Base-by-base conservation (phyloP, 1,284 basidiomycete genomes). In the Ceratobasidium sp. region DNA sequence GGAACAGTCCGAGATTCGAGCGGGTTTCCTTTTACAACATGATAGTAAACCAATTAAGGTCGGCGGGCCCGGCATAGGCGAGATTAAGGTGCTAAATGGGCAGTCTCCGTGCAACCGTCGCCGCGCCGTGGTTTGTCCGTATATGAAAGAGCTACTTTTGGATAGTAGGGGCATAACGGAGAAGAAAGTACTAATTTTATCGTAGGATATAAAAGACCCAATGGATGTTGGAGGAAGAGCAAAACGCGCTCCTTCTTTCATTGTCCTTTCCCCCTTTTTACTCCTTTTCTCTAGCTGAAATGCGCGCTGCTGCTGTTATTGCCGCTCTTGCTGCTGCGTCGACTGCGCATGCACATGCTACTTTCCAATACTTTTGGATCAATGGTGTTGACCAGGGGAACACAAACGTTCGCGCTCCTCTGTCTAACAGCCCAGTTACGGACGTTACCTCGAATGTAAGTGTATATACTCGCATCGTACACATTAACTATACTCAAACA, bases 321-420 rank as follows among this genome's bases (percentile, higher is more conserved):
- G 53, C 66, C 29, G 66, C 53, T 59, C 76, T 63, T 31, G 56
- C 57, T 24, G 76, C 59, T 45, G 64, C 69, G 62, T 67, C 48
- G 33, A 56, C 74, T 33, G 76, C 71, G 27, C 62, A 62, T 51
- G 76, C 76, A n/a, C 76, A 77, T 63, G 74, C 76, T 29, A 77
- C 76, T 15, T 77, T 77, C 76, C 76, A 77, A 47, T 60, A 77
- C 33, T 59, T 77, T 62, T 77, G 76, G 76, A 44, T 72, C 41
- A 57, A 69, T 41, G 62, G 66, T 31, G 53, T 72, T 22, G 63
- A 63, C 24, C 45, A 62, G 22, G 63, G 69, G 27, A 67, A 66
- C 65, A 62, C 53, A 24, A 75, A 63, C 41, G 57, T 56, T 47
- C 74, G 76, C n/a, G 11, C 44, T n/a, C 72, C 73, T 24, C 31